Base-by-base conservation (phyloP, 768 basidiomycete genomes). In the Calocera viscosa region DNA sequence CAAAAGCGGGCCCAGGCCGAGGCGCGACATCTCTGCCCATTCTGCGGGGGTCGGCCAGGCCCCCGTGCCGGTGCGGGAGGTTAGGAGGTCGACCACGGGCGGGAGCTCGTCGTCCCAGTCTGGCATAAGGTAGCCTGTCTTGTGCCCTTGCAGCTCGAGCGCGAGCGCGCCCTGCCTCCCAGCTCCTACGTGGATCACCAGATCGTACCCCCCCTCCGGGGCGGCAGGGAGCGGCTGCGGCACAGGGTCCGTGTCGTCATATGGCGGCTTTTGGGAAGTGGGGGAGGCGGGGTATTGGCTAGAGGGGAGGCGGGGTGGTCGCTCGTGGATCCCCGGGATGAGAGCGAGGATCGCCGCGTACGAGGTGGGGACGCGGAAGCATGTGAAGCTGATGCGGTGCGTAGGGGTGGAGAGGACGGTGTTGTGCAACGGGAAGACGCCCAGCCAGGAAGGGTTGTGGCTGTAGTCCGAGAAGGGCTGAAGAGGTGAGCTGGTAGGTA, bases 391-490 rank as follows among this genome's bases (percentile, higher is more conserved):
- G 65, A 89, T 82, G 65, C 81, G 78, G 64, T 79, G 71, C 68
- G 28, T 76, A 71, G 83, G 79, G 30, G 79, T 75, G 28, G 73
- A 75, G 10, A 87, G 75, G 67, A 82, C 70, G 43, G 78, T 76
- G 73, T 88, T 83, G 71, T 87, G 84, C 24, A 89, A 78, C 11
- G 83, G 79, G 68, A 82, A 77, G 12, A 85, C 86, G 35, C 87
- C 86, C 7, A 86, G 78, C 87, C 88, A 89, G 24, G 87, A 88
- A 1, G 88, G 87, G 71, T 89, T 89, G 66, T 80, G 79, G 64
- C 77, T 71, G 70, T 82, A 82, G 22, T 82, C 80, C 64, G 78
- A 74, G 73, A 84, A 86, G 30, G 86, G 84, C 83, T 86, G 43
- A 19, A 47, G 43, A 7, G 43, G 43, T 7, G 8, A 19, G 43